Conservation (phyloP, 2,329 filamentous ascomycete genomes). For the Nemania bipapillata region DNA sequence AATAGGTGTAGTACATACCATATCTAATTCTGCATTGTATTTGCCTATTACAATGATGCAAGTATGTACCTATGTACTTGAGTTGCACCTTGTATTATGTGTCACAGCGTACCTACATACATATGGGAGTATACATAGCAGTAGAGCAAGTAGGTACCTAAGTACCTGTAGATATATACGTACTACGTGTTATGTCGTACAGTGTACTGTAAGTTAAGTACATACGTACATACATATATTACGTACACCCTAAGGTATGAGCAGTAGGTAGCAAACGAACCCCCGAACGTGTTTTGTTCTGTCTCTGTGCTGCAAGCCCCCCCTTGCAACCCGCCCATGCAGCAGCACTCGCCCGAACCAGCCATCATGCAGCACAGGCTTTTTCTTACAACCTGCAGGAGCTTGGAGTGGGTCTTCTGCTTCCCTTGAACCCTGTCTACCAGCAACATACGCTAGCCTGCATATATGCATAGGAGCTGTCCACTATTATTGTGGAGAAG, state of each 20-base stretch:
- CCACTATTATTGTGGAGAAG: conserved; percentile 7
- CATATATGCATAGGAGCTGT: no score
- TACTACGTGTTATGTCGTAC: background rate
- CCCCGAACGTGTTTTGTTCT: conserved; percentile 37
- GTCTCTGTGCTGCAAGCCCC: conserved; percentile 21
- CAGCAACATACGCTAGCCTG: conserved; percentile 1
- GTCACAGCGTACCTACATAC: no score
- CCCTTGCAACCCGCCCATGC: conserved; percentile 40
- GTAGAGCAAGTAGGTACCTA: background rate
- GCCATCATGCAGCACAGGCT: conserved; percentile 39
- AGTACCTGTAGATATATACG: background rate
- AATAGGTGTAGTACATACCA: no score
- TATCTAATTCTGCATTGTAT: background rate
- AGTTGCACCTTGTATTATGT: background rate
- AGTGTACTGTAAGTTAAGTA: background rate
- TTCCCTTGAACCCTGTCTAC: conserved; percentile 23
- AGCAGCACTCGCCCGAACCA: conserved; percentile 45
- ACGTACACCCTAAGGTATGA: background rate
- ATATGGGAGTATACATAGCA: no score
- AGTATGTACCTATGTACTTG: background rate
- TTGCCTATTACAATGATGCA: no score
- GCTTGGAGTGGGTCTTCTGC: conserved; percentile 26
- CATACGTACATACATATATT: background rate
- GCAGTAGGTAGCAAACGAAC: conserved; percentile 18
- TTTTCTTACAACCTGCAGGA: conserved; percentile 35